A percentile compares a stretch with the other conserved stretches of the same genome.
Conservation (phyloP, 148 eudicot species). For the Fagopyrum esculentum region DNA sequence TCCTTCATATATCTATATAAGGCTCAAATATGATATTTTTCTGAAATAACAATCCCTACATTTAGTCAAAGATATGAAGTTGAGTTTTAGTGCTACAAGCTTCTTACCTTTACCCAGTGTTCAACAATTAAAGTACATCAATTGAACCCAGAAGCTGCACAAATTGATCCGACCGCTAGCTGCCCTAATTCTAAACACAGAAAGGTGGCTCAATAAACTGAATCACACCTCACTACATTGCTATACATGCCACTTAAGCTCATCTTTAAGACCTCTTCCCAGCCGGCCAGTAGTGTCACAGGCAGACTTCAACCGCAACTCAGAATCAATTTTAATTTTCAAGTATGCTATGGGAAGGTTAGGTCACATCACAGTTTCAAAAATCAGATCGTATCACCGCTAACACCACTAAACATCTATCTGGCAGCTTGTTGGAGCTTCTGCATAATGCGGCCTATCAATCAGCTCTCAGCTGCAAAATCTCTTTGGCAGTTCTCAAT, state of each 20-base stretch:
- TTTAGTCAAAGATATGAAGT: background rate
- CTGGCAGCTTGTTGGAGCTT: background rate
- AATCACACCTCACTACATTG: background rate
- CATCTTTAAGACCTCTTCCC: background rate
- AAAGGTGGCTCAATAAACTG: background rate
- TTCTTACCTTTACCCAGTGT: background rate
- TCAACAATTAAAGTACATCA: background rate
- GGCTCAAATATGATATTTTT: background rate
- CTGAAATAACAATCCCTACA: background rate
- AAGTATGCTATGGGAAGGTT: background rate
- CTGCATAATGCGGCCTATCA: constrained; percentile 20
- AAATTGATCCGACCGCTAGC: background rate
- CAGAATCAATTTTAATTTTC: background rate
- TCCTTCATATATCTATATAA: background rate
- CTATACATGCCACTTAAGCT: background rate
- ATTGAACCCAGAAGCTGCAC: constrained; percentile 2
- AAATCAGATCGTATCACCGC: background rate
- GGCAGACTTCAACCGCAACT: background rate
- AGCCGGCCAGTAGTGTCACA: background rate
- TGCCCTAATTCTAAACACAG: constrained; percentile 2
- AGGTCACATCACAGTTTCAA: constrained; percentile 6
- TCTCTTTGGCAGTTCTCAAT: constrained; percentile 76
- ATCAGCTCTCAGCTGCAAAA: constrained; percentile 65
- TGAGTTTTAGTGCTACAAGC: background rate
- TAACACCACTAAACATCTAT: background rate